phyloP scores from a whole-genome alignment of 208 protist species.

The Crithidia bombi region DNA sequence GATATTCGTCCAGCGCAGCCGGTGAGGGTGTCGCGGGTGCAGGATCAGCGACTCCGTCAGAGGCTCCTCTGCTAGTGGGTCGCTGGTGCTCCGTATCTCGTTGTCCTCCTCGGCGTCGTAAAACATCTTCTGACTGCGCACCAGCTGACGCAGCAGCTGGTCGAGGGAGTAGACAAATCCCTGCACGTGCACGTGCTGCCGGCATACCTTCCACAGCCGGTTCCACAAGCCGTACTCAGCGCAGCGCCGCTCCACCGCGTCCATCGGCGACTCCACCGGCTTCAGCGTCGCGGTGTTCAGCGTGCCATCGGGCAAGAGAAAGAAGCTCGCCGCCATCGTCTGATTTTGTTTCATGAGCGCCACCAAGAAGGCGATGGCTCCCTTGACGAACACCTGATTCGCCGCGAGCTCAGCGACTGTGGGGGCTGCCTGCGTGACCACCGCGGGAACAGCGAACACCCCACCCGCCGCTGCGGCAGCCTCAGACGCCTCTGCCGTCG shows the following conservation, averaged over 20 bases:
- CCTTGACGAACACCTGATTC: constrained; percentile 40
- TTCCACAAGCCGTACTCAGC: constrained; percentile 30
- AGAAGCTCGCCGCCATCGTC: constrained; percentile 32
- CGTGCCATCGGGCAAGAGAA: constrained; percentile 52
- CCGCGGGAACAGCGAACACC: neutral
- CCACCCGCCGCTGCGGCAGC: neutral
- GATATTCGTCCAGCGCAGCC: constrained; percentile 66
- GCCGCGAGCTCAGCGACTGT: constrained; percentile 5
- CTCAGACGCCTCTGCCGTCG: constrained; percentile 17
- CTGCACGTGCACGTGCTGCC: constrained; percentile 32
- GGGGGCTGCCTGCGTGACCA: neutral
- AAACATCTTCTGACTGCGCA: constrained; percentile 33
- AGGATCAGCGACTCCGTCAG: constrained; percentile 42
- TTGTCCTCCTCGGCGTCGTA: constrained; percentile 24
- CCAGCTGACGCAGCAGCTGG: constrained; percentile 33
- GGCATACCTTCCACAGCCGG: constrained; percentile 32
- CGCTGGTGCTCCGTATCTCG: constrained; percentile 30
- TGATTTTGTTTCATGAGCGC: constrained; percentile 35
- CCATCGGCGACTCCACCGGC: constrained; percentile 39
- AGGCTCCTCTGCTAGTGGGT: constrained; percentile 32
- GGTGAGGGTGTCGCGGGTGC: constrained; percentile 75
- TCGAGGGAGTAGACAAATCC: constrained; percentile 27
- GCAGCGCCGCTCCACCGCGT: constrained; percentile 34
- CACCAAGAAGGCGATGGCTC: constrained; percentile 31
- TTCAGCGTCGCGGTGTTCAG: constrained; percentile 38